Evolutionary conservation across 495 filamentous ascomycete genomes (phyloP), one percentile per base, ranked within the genome.

Genomic region (Penicillium odoratum): DNA sequence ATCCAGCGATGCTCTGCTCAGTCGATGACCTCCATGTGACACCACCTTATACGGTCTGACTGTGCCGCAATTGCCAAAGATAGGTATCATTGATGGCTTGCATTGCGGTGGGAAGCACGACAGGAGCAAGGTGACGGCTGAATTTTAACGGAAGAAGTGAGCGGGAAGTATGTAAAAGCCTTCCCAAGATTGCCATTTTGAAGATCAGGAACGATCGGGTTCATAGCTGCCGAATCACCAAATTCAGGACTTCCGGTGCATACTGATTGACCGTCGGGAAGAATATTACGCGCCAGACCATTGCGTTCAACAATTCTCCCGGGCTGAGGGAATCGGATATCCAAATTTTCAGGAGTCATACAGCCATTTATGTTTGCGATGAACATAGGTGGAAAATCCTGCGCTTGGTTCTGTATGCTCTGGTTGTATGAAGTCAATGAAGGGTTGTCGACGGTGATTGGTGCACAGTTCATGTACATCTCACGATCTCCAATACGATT

Each of bases 381-480:
- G 51, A 93, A 83, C 86, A 96, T 89, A 53, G 85, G 74, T 7
- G 91, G 92, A 11, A 93, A 85, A 16, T 70, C 70, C 56, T 58
- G 33, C 4, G 57, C 18, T 26, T 21, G 21, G 34, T 68, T 72
- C 36, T 40, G 13, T 52, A 62, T 50, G 28, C 61, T 44, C 69
- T 73, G 44, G 18, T 36, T 36, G 44, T 21, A 58, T 21, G 55
- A 47, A n/a, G 68, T 57, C 61, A 72, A 71, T 26, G 59, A 62
- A 28, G 70, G 55, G 45, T 80, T 85, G 9, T 78, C 80, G 0
- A 67, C 76, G 5, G 78, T 81, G 52, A 93, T 77, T 2, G 86
- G 81, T 7, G 86, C 88, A 58, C 91, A 96, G 80, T 92, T 90
- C 90, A 94, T 94, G 77, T 95, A 96, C 81, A 94, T 90, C 69